A percentile compares a stretch with the other conserved stretches of the same genome.
These are phyloP conservation scores for Balansia obtecta DNA, from an alignment of 2,329 filamentous ascomycete species.

Conservation along the genomic window DNA sequence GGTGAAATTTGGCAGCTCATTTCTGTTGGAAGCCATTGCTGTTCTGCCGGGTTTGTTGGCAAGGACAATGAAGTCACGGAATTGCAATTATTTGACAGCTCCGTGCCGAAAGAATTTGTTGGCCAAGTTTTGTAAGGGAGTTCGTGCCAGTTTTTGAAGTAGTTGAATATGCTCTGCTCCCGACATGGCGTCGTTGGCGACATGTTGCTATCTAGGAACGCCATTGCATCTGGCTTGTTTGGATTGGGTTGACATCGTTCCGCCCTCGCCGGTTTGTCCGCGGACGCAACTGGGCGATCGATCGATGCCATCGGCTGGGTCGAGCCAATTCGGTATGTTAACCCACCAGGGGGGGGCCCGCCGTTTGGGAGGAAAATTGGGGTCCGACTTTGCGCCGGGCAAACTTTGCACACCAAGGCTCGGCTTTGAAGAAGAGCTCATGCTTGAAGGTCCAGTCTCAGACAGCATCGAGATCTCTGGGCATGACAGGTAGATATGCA, in stretches of 20 bases:
- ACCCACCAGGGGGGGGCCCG: neutral
- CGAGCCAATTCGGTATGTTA: neutral
- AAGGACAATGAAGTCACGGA: too few relatives aligned
- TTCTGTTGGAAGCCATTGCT: slow-evolving; percentile 14
- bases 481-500: too few relatives aligned
- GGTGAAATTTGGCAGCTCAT: slow-evolving; percentile 28
- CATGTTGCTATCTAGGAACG: too few relatives aligned
- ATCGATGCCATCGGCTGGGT: neutral
- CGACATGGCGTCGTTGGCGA: too few relatives aligned
- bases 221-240: neutral
- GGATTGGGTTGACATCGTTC: slow-evolving; percentile 12
- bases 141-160: neutral
- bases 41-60: neutral
- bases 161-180: too few relatives aligned
- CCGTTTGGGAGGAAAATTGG: neutral
- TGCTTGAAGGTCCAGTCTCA: too few relatives aligned
- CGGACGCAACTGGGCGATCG: neutral
- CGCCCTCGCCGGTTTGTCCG: slow-evolving; percentile 2
- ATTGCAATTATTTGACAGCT: too few relatives aligned
- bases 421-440: too few relatives aligned
- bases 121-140: too few relatives aligned
- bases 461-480: too few relatives aligned
- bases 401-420: too few relatives aligned
- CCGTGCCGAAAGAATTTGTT: neutral
- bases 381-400: neutral